Evolutionary conservation across 1,284 basidiomycete genomes (phyloP).

Genomic region (Tetrapyrgos nigripes): DNA sequence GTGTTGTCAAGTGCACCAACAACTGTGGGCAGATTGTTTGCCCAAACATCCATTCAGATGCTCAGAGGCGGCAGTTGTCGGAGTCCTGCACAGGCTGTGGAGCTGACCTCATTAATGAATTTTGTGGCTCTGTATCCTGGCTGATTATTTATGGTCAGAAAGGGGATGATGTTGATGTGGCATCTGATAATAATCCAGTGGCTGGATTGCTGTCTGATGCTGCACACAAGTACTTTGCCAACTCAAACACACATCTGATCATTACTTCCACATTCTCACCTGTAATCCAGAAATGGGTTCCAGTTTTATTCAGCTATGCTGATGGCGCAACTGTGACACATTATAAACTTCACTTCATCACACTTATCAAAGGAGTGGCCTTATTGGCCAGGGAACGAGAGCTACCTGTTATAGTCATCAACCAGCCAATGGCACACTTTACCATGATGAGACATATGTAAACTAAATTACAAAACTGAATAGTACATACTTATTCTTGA

Average conservation of each 20-base stretch:
- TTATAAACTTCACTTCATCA: slow-evolving; percentile 32
- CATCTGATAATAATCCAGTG: slow-evolving; percentile 16
- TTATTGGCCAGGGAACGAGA: slow-evolving; percentile 12
- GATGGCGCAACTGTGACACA: slow-evolving; percentile 30
- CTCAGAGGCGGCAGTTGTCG: not conserved
- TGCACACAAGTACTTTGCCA: slow-evolving; percentile 29
- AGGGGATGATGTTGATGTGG: slow-evolving; percentile 27
- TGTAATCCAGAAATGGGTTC: slow-evolving; percentile 31
- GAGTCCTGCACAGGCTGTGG: not conserved
- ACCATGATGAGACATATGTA: too few relatives aligned
- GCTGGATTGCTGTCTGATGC: slow-evolving; percentile 41
- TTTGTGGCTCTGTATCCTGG: not conserved
- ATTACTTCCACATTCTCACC: slow-evolving; percentile 18
- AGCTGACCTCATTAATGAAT: not conserved
- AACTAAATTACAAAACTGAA: too few relatives aligned
- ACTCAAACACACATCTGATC: slow-evolving; percentile 17
- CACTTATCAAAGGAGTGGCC: slow-evolving; percentile 29
- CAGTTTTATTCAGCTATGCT: slow-evolving; percentile 31
- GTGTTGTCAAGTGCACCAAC: not conserved
- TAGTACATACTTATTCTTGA: too few relatives aligned
- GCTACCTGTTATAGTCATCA: too few relatives aligned
- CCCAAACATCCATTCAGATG: not conserved
- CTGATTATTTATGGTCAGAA: slow-evolving; percentile 26
- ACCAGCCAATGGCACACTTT: too few relatives aligned
- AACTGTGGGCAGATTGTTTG: not conserved